Percentiles rank a stretch among this genome's conserved stretches.
Evolutionary conservation across 106 monocot species (phyloP).

Genomic region (Allium fistulosum): DNA sequence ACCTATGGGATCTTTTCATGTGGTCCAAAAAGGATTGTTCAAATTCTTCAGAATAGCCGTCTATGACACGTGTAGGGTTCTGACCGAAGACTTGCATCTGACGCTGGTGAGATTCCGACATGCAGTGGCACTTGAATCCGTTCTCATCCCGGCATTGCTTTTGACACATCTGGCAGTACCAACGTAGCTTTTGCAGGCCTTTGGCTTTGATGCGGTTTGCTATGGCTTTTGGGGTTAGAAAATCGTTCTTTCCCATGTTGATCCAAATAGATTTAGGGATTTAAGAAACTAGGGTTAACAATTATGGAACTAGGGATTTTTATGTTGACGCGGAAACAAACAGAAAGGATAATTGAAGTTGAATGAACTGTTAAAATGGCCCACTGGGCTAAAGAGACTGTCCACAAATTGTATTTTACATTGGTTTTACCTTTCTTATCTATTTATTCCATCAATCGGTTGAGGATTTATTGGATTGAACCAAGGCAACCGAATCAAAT

Average conservation of each 20-base stretch:
- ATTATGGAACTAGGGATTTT: too few species aligned
- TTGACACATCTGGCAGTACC: conserved; percentile 99
- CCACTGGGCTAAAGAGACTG: too few species aligned
- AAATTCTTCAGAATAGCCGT: conserved; percentile 86
- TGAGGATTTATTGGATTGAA: too few species aligned
- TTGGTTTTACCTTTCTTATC: too few species aligned
- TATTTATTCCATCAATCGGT: too few species aligned
- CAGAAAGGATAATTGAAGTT: too few species aligned
- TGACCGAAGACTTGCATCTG: conserved; percentile 99
- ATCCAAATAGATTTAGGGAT: neutral
- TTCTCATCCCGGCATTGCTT: conserved; percentile 99
- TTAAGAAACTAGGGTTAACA: too few species aligned
- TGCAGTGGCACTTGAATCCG: conserved; percentile 98
- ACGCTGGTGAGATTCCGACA: conserved; percentile 92
- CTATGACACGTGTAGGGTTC: conserved; percentile 73
- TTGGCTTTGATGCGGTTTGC: conserved; percentile 97
- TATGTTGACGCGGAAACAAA: too few species aligned
- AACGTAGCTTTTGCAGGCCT: conserved; percentile 93
- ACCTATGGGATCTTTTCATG: conserved; percentile 76
- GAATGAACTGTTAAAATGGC: too few species aligned
- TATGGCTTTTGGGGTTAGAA: conserved; percentile 95
- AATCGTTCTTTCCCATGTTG: conserved; percentile 91
- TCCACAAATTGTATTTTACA: too few species aligned
- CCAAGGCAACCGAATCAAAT: too few species aligned
- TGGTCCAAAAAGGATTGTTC: conserved; percentile 61